Evolutionary conservation across 1,284 basidiomycete species (phyloP).

Genomic region (Pascua guehoae): DNA sequence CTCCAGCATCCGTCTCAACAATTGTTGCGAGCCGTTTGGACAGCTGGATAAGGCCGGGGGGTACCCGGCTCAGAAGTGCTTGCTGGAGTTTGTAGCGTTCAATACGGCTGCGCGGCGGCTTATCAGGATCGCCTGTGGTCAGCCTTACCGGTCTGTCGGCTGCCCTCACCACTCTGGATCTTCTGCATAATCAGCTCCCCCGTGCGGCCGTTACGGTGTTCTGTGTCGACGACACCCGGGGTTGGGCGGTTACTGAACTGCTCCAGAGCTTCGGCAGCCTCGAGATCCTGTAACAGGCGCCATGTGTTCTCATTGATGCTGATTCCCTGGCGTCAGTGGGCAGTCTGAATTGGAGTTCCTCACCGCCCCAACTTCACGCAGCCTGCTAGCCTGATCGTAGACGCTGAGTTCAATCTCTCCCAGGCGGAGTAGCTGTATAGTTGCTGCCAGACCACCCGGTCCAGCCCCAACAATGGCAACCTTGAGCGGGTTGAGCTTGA

Average conservation of each 20-base stretch:
- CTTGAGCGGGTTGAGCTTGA: slow-evolving; percentile 6
- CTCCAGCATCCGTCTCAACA: slow-evolving; percentile 13
- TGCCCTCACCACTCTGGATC: slow-evolving; percentile 16
- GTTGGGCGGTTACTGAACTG: slow-evolving; percentile 17
- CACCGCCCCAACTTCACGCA: slow-evolving; percentile 37
- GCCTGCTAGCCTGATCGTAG: slow-evolving; percentile 31
- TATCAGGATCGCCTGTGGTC: slow-evolving; percentile 13
- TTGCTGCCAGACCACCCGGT: slow-evolving; percentile 27
- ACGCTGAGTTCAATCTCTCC: slow-evolving; percentile 24
- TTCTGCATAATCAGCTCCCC: slow-evolving; percentile 18
- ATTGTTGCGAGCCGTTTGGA: slow-evolving; percentile 20
- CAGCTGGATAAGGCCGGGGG: slow-evolving; percentile 26
- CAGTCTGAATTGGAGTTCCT: slow-evolving; percentile 1
- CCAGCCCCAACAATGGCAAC: slow-evolving; percentile 32
- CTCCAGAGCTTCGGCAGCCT: slow-evolving; percentile 24
- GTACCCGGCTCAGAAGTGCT: slow-evolving; percentile 25
- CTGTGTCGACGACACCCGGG: slow-evolving; percentile 13
- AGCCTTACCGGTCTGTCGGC: neutral
- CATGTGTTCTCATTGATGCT: slow-evolving; percentile 36
- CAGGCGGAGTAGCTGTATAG: slow-evolving; percentile 24
- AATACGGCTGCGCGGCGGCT: slow-evolving; percentile 23
- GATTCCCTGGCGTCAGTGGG: slow-evolving; percentile 23
- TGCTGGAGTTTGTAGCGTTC: slow-evolving; percentile 33
- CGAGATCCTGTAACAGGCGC: slow-evolving; percentile 28
- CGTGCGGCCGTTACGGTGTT: slow-evolving; percentile 26